These are phyloP conservation scores for Microstroma glucosiphilum DNA, from an alignment of 1,284 basidiomycete species.

Conservation along the genomic window DNA sequence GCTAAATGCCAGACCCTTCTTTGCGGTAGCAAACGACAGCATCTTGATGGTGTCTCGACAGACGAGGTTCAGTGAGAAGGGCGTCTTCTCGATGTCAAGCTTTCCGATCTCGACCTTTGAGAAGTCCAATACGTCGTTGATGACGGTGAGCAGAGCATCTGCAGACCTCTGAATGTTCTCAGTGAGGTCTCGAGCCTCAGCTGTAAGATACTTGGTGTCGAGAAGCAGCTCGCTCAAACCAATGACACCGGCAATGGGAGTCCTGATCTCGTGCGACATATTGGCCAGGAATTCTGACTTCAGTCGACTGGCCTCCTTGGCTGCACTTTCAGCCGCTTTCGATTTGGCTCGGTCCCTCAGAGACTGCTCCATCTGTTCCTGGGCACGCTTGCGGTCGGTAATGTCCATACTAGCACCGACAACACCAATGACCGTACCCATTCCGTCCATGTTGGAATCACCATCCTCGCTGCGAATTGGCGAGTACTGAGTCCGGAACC, in stretches of 20 bases:
- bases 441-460: slow-evolving; percentile 26
- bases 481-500: slow-evolving; percentile 44
- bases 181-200: slow-evolving; percentile 53
- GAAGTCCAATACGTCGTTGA: slow-evolving; percentile 55
- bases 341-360: slow-evolving; percentile 46
- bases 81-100: slow-evolving; percentile 52
- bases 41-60: slow-evolving; percentile 48
- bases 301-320: slow-evolving; percentile 57
- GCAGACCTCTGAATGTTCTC: slow-evolving; percentile 53
- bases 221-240: slow-evolving; percentile 50
- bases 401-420: slow-evolving; percentile 51
- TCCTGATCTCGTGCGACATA: slow-evolving; percentile 54
- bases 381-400: slow-evolving; percentile 47
- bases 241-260: slow-evolving; percentile 51
- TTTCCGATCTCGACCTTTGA: slow-evolving; percentile 53
- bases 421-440: slow-evolving; percentile 42
- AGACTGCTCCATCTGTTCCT: slow-evolving; percentile 43
- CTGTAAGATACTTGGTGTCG: slow-evolving; percentile 43
- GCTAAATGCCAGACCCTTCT: slow-evolving; percentile 48
- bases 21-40: slow-evolving; percentile 47
- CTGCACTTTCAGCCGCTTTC: slow-evolving; percentile 49
- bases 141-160: slow-evolving; percentile 54
- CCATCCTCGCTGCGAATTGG: slow-evolving; percentile 45
- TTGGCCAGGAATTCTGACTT: slow-evolving; percentile 52
- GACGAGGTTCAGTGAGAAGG: slow-evolving; percentile 52